phyloP scores from a whole-genome alignment of 208 protist genomes.

The Blastocrithidia nonstop region DNA sequence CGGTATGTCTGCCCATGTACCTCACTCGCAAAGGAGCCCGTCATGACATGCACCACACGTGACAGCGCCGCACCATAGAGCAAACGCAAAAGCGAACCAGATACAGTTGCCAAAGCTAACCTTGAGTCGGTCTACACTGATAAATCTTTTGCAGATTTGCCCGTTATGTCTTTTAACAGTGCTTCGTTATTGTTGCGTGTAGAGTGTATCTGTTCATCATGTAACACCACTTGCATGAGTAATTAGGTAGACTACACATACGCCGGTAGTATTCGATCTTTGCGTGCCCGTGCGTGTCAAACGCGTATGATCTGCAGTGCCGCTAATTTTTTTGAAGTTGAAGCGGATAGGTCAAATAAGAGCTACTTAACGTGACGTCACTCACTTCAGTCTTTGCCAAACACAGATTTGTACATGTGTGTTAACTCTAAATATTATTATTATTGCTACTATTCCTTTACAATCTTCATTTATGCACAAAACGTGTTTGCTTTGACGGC shows the following conservation, averaged over 20 bases:
- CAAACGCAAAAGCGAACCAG: conserved; percentile 2
- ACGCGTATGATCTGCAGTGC: conserved; percentile 24
- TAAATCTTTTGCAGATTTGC: no score
- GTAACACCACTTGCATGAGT: conserved; percentile 28
- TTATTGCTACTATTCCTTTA: neutral
- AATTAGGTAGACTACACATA: conserved; percentile 62
- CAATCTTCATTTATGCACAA: neutral
- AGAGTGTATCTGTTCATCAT: no score
- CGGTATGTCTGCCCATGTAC: conserved; percentile 54
- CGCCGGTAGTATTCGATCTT: conserved; percentile 28
- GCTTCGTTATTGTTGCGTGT: no score
- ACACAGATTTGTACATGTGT: conserved; percentile 15
- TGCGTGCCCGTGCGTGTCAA: conserved; percentile 44
- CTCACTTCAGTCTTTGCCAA: conserved; percentile 42
- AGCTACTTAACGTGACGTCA: conserved; percentile 42
- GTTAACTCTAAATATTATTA: neutral
- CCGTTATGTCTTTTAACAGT: no score
- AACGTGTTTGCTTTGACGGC: neutral
- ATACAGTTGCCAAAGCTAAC: neutral
- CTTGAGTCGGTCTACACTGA: no score
- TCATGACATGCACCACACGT: conserved; percentile 73
- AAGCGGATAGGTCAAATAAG: conserved; percentile 25
- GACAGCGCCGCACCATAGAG: conserved; percentile 65
- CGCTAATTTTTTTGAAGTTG: conserved; percentile 11
- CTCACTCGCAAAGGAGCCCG: conserved; percentile 42